Base-by-base conservation (phyloP, 352 stramenopile genomes). In the Globisporangium nodosum region DNA sequence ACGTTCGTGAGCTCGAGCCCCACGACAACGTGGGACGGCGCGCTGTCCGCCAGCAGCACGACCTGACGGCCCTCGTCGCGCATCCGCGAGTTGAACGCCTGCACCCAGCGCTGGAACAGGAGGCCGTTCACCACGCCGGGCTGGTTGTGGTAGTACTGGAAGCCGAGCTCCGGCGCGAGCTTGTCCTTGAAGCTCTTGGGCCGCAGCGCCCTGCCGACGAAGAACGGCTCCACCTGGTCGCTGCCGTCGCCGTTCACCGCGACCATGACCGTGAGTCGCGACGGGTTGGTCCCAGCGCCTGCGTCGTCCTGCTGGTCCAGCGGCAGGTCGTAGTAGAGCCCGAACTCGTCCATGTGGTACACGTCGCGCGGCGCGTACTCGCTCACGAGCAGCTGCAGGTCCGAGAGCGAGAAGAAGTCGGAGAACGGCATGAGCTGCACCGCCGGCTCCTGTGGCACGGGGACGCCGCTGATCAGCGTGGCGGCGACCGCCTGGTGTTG, bases 301-400 rank as follows among this genome's bases (percentile, higher is more conserved):
- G 52, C 52, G 37, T 27, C 30, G 37, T 54, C 39, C 12, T 30
- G 49, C 12, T 30, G 49, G 4, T 54, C 49, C 12, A 58, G 42
- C n/a, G 60, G 54, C 16, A 66, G 54, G 49, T 58, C 40, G 47
- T 61, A 68, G 47, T 61, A 68, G 3, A 68, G 47, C 5, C 62
- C 62, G 27, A 62, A 60, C n/a, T 68, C 62, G 39, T 68, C 62
- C 52, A 68, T 61, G 33, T 57, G 49, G 47, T 61, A 68, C 27
- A 68, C 60, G 40, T 68, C 62, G 20, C 52, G 56, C 5, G 60
- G 52, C 7, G 55, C 35, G 6, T 68, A 68, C 56, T 30, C 24
- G 16, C 20, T 12, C 21, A 20, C 50, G 39, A 58, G 52, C 39
- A 49, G 9, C 45, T 58, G 52, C 12, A 58, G 52, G 27, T 58